These are phyloP conservation scores for Solanum bukasovii DNA, from an alignment of 257 asterid genomes.

Conservation along the genomic window DNA sequence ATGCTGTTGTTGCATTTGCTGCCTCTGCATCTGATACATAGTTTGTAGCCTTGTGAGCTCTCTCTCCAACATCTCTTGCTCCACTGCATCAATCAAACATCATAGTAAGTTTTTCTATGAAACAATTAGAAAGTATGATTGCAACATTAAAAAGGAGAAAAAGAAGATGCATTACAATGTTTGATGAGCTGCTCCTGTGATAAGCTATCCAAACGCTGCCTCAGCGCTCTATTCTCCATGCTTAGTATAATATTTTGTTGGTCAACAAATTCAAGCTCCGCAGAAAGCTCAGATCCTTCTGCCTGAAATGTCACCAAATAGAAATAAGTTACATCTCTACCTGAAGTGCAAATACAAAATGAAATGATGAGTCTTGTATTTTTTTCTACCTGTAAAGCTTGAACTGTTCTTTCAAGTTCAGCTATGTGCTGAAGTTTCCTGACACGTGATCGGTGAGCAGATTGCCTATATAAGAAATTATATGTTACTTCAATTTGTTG, in stretches of 20 bases:
- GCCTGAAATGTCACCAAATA: constrained; percentile 25
- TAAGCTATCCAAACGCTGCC: constrained; percentile 70
- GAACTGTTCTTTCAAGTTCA: constrained; percentile 75
- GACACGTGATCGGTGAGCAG: constrained; percentile 74
- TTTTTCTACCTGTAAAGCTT: constrained; percentile 44
- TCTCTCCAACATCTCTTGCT: constrained; percentile 78
- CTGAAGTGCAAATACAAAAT: background rate
- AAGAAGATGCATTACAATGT: constrained; percentile 30
- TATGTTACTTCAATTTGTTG: background rate
- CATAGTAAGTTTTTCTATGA: background rate
- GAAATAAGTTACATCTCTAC: background rate
- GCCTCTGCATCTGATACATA: constrained; percentile 39
- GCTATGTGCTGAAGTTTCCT: constrained; percentile 83
- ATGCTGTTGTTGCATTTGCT: constrained; percentile 35
- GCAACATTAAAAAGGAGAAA: background rate
- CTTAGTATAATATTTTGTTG: constrained; percentile 71
- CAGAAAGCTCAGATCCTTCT: constrained; percentile 51
- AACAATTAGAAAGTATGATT: background rate
- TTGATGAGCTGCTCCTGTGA: constrained; percentile 81
- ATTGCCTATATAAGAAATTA: constrained; percentile 36
- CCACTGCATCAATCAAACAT: constrained; percentile 37
- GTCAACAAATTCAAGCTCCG: constrained; percentile 72
- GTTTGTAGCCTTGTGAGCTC: constrained; percentile 71
- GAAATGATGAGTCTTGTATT: background rate
- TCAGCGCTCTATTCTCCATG: constrained; percentile 77